These are phyloP conservation scores for Zoysia matrella DNA, from an alignment of 202 grass and related monocot genomes.

Conservation along the genomic window DNA sequence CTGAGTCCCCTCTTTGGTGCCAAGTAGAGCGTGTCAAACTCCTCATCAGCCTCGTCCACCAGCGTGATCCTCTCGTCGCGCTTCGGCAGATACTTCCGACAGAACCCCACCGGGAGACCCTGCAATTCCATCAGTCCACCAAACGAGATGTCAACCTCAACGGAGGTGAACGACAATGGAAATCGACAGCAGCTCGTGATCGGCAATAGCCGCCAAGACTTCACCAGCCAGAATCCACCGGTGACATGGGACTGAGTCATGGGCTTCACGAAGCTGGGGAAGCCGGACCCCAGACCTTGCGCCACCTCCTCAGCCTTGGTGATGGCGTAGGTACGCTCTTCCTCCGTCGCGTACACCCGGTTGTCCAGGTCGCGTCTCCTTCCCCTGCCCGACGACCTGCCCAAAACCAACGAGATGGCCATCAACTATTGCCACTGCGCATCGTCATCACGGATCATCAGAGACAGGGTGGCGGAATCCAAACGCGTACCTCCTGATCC, in stretches of 20 bases:
- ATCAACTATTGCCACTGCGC: neutral
- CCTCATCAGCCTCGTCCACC: conserved; percentile 37
- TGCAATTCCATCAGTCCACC: conserved; percentile 17
- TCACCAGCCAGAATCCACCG: conserved; percentile 96
- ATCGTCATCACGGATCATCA: neutral
- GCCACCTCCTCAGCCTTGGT: conserved; percentile 58
- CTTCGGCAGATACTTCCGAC: conserved; percentile 58
- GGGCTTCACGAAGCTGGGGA: conserved; percentile 66
- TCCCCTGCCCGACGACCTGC: conserved; percentile 28
- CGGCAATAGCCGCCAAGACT: neutral
- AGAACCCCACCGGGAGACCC: conserved; percentile 50
- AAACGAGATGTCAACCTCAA: neutral
- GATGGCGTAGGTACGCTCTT: conserved; percentile 60
- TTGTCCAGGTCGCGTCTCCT: conserved; percentile 45
- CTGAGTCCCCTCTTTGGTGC: conserved; percentile 55
- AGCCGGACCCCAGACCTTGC: conserved; percentile 39
- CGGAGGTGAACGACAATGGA: neutral
- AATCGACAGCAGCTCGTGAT: neutral
- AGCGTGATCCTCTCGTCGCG: conserved; percentile 33
- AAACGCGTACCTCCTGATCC: conserved; percentile 34
- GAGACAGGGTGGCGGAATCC: neutral
- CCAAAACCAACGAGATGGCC: neutral
- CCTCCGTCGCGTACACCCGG: conserved; percentile 72
- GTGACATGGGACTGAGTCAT: conserved; percentile 90
- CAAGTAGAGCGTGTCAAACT: conserved; percentile 49